Evolutionary conservation across 768 basidiomycete genomes (phyloP).

Genomic region (Hericium rajendrae): DNA sequence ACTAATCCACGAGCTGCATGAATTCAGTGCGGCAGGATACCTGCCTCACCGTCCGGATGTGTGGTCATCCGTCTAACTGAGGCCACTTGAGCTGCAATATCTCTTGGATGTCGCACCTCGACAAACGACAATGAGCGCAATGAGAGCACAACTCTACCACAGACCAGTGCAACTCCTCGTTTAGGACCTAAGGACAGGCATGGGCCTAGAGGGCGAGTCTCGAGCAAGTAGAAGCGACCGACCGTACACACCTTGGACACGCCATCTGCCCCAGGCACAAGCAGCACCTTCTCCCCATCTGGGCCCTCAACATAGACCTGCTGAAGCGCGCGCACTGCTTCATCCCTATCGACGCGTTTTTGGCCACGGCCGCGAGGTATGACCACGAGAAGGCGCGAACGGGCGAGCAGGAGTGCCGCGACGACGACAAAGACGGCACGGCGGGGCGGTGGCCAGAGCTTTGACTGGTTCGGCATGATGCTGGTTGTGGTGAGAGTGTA

Average conservation of each 20-base stretch:
- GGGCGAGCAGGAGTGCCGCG: neutral
- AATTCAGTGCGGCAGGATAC: no score
- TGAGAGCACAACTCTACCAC: no score
- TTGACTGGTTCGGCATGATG: neutral
- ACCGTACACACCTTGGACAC: slow-evolving; percentile 45
- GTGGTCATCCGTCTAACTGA: no score
- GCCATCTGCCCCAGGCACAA: slow-evolving; percentile 55
- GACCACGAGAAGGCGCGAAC: neutral
- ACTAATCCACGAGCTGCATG: no score
- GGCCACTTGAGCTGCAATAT: neutral
- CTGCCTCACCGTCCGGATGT: no score
- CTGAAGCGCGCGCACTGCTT: slow-evolving; percentile 44
- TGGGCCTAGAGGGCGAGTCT: no score
- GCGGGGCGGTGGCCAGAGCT: neutral
- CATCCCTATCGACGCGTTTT: slow-evolving; percentile 1
- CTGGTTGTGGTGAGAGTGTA: neutral
- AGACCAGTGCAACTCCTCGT: no score
- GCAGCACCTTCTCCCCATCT: slow-evolving; percentile 52
- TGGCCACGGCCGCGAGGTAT: neutral
- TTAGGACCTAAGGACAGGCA: neutral
- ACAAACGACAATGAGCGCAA: neutral
- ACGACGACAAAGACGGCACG: neutral
- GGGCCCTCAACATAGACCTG: slow-evolving; percentile 51
- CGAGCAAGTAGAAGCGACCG: neutral
- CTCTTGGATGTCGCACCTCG: neutral